Evolutionary conservation across 2,329 filamentous ascomycete genomes (phyloP).

Genomic region (Fusarium mundagurra): DNA sequence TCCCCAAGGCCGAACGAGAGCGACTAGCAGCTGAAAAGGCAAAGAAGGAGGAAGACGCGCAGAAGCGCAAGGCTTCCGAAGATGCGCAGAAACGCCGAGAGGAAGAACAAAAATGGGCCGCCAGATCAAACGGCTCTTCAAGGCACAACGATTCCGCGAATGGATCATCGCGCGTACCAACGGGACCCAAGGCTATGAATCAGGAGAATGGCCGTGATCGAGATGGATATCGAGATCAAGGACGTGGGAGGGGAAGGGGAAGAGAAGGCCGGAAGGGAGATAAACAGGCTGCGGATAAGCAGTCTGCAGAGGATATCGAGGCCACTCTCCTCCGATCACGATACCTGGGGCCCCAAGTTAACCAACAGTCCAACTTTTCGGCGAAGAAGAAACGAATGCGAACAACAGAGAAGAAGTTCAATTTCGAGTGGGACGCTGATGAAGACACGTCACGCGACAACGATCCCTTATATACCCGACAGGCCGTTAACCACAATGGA

Average conservation of each 20-base stretch:
- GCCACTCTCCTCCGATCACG: constrained; percentile 78
- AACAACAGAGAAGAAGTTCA: constrained; percentile 97
- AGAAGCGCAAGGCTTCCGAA: constrained; percentile 58
- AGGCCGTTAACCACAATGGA: constrained; percentile 45
- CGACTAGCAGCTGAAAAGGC: constrained; percentile 81
- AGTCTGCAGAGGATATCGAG: constrained; percentile 71
- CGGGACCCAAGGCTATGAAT: constrained; percentile 75
- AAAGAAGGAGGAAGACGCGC: constrained; percentile 72
- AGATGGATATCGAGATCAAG: constrained; percentile 18
- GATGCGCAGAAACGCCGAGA: constrained; percentile 78
- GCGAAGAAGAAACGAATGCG: constrained; percentile 95
- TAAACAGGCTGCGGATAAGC: constrained; percentile 50
- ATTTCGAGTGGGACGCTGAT: constrained; percentile 96
- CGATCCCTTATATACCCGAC: constrained; percentile 75
- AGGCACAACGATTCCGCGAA: constrained; percentile 39
- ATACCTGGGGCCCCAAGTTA: constrained; percentile 92
- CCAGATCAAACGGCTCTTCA: constrained; percentile 43
- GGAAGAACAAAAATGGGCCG: constrained; percentile 59
- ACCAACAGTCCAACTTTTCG: constrained; percentile 84
- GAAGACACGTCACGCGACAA: constrained; percentile 80
- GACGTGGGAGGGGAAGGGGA: constrained; percentile 48
- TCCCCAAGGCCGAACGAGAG: constrained; percentile 85
- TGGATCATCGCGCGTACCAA: constrained; percentile 62
- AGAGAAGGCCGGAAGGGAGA: constrained; percentile 48
- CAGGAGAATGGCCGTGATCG: constrained; percentile 51